Evolutionary conservation across 23 red algal genomes (phyloP), one percentile per base, ranked within the genome.

Genomic region (Pyropia haitanensis): DNA sequence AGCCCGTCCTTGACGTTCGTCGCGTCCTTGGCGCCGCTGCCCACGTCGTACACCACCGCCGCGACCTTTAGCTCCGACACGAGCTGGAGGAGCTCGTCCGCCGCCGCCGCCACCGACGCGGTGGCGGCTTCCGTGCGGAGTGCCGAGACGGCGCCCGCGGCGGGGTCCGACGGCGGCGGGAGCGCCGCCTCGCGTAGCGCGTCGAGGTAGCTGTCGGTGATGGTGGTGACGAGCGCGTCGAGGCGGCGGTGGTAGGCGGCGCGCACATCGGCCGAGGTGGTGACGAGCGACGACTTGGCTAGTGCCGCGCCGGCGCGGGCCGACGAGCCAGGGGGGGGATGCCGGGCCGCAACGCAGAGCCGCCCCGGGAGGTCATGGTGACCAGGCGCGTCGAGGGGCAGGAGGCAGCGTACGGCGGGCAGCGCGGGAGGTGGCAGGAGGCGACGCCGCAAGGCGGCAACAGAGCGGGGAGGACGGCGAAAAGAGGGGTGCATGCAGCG

Each of bases 1-100:
- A 46, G 39, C 10, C 39, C 39, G 39, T 46, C 39, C 39, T 46
- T 46, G 39, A 46, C 39, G 10, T 66, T 33, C 5, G 53, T 58
- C 25, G 44, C 60, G 18, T 64, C 69, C 51, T 66, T 65, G 32
- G 72, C 80, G 23, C 48, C 64, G 24, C 68, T 53, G 12, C 13
- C 52, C 26, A 85, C n/a, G 27, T 75, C 69, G 34, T 85, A 71
- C n/a, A 72, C 69, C 21, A 85, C 65, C 22, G 51, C 69, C 1
- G 80, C 69, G 24, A 85, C 49, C 58, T 85, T 85, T 0, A 85
- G 50, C 49, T 85, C 68, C n/a, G 80, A 75, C 24, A 85, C 50
- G 13, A 85, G 53, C 27, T 52, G 30, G 18, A 85, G 61, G 49
- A 85, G 60, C 28, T 75, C 68, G 46, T 85, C 80, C 19, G 69